These are phyloP conservation scores for Apiotrichum sp. DNA, from an alignment of 1,284 basidiomycete species.

Conservation along the genomic window DNA sequence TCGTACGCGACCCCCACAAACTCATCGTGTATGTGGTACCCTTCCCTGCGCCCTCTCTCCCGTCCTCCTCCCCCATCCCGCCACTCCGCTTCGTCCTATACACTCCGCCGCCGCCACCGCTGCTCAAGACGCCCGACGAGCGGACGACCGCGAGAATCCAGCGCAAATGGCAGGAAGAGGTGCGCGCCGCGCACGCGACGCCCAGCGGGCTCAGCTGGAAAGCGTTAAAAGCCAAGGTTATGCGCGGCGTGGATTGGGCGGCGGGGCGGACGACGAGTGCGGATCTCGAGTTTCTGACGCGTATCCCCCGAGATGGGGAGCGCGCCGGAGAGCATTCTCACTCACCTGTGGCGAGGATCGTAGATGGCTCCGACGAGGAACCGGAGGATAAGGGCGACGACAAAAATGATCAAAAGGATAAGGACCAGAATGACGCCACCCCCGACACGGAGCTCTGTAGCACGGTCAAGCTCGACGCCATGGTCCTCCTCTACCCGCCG, in stretches of 20 bases:
- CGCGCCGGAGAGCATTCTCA: not conserved
- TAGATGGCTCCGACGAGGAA: not conserved
- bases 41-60: conserved; percentile 13
- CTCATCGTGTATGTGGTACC: conserved; percentile 20
- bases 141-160: conserved; percentile 11
- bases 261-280: conserved; percentile 13
- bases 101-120: conserved; percentile 20
- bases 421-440: not conserved
- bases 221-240: conserved; percentile 9
- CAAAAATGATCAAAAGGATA: not conserved
- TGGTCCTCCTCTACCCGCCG: conserved; percentile 21
- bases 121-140: conserved; percentile 5
- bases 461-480: conserved; percentile 19
- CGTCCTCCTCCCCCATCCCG: not conserved
- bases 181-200: conserved; percentile 14
- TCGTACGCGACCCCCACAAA: conserved; percentile 21
- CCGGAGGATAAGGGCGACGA: not conserved
- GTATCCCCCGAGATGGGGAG: conserved; percentile 16
- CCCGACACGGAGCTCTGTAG: not conserved
- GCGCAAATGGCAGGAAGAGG: conserved; percentile 20
- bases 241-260: conserved; percentile 16
- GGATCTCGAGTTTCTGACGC: conserved; percentile 20
- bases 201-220: conserved; percentile 10
- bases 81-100: conserved; percentile 20
- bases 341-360: not conserved